Evolutionary conservation across 768 basidiomycete genomes (phyloP), one percentile per base, ranked within the genome.

Genomic region (Xerocomus brunneocitrinus): DNA sequence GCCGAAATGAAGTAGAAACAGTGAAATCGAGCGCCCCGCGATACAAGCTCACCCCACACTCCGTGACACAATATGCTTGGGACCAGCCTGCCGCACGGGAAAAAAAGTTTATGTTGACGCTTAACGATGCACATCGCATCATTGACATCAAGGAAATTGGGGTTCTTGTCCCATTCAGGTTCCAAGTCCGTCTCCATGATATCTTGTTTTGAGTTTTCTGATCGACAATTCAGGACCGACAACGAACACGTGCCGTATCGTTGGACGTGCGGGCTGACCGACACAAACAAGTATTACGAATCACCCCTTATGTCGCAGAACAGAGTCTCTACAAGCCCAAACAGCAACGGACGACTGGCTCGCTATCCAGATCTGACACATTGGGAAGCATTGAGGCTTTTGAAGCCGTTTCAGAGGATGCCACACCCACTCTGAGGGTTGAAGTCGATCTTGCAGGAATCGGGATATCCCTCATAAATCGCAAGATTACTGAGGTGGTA

Each of bases 101-200:
- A 60, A 98, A 95, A 72, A 85, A 83, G 58, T 74, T 99, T 25
- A 67, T 82, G 34, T 74, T 99, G 22, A 67, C 68, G 9, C 77
- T 85, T 46, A 84, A 84, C 40, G 79, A 79, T 24, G 71, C 80
- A 49, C 80, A 79, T 10, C 80, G 91, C 28, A 68, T 76, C 22
- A 74, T 98, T 47, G 95, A 98, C 65, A 85, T 95, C 55, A 86
- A 95, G 85, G 97, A 98, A 69, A 98, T 99, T 22, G 97, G 97
- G 27, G 81, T 89, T 58, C 79, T 95, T 6, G 70, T 90, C 12
- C 97, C 97, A 1, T 95, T 95, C 77, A 91, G 82, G 67, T 91
- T 95, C 65, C 73, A 75, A 43, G 91, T 91, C 59, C 55, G 82
- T 73, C 46, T 25, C 16, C 0, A 19, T 24, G 9, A 12, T 42